A percentile compares a stretch with the other conserved stretches of the same genome.
These are phyloP conservation scores for Scedosporium apiospermum DNA, from an alignment of 2,329 filamentous ascomycete genomes.

Conservation along the genomic window DNA sequence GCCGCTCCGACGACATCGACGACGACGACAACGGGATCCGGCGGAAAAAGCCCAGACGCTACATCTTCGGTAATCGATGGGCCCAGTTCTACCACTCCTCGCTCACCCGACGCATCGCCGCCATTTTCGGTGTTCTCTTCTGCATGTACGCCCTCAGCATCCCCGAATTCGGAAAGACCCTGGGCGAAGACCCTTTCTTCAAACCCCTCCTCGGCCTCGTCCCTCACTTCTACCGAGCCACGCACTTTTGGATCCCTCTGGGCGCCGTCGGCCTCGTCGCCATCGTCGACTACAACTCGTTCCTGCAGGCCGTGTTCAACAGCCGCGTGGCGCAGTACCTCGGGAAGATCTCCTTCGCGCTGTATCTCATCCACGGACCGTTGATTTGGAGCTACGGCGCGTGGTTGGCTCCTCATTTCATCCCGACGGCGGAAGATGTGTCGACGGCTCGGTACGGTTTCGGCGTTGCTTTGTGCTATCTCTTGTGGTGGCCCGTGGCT, in stretches of 20 bases:
- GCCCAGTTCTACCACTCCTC: background rate
- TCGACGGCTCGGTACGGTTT: slow-evolving; percentile 49
- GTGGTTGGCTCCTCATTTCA: slow-evolving; percentile 49
- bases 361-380: slow-evolving; percentile 58
- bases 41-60: background rate
- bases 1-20: background rate
- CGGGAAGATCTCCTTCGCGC: slow-evolving; percentile 50
- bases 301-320: slow-evolving; percentile 51
- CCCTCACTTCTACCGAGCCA: background rate
- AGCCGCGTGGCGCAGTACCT: slow-evolving; percentile 49
- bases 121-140: background rate
- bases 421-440: slow-evolving; percentile 34
- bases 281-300: slow-evolving; percentile 45
- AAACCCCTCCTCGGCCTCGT: slow-evolving; percentile 22
- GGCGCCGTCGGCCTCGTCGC: slow-evolving; percentile 48
- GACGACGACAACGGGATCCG: background rate
- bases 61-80: background rate
- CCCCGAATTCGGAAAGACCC: background rate
- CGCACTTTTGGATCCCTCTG: slow-evolving; percentile 57
- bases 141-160: slow-evolving; percentile 2
- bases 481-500: slow-evolving; percentile 50
- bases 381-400: slow-evolving; percentile 51
- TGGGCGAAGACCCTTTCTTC: slow-evolving; percentile 28
- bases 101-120: background rate
- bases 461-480: slow-evolving; percentile 50